A percentile compares a stretch with the other conserved stretches of the same genome.
Conservation (phyloP, 2,329 filamentous ascomycete species). For the Aspergillus candidus region DNA sequence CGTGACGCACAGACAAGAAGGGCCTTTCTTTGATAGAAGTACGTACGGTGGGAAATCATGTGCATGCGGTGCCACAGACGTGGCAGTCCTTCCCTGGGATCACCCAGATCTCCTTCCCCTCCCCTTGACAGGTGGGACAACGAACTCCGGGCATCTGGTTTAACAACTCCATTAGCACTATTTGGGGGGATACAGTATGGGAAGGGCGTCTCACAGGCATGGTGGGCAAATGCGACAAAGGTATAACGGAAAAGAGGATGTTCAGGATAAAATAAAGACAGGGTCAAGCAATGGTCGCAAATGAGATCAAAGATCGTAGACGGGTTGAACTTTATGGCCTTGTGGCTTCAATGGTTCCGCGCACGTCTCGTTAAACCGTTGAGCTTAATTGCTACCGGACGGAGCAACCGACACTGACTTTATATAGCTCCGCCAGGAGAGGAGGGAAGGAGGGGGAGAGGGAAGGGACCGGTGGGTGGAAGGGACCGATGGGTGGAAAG, state of each 20-base stretch:
- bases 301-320: no score
- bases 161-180: neutral
- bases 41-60: constrained; percentile 9
- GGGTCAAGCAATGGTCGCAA: constrained; percentile 1
- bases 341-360: neutral
- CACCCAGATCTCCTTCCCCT: constrained; percentile 39
- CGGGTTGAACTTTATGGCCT: neutral
- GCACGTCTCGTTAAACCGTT: constrained; percentile 7
- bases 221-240: constrained; percentile 1
- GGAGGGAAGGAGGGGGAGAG: no score
- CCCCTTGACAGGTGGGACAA: constrained; percentile 33
- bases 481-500: neutral
- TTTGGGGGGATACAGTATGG: neutral
- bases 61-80: constrained; percentile 34
- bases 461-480: no score
- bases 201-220: constrained; percentile 11
- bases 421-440: constrained; percentile 13
- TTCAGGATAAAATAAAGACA: constrained; percentile 5
- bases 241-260: constrained; percentile 3
- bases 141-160: constrained; percentile 41
- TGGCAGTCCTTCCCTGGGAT: constrained; percentile 44
- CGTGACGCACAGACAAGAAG: neutral
- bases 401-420: constrained; percentile 8
- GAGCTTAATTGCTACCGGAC: constrained; percentile 9
- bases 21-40: neutral